These are phyloP conservation scores for Sclerotinia sclerotiorum DNA, from an alignment of 2,329 filamentous ascomycete species.

Conservation along the genomic window DNA sequence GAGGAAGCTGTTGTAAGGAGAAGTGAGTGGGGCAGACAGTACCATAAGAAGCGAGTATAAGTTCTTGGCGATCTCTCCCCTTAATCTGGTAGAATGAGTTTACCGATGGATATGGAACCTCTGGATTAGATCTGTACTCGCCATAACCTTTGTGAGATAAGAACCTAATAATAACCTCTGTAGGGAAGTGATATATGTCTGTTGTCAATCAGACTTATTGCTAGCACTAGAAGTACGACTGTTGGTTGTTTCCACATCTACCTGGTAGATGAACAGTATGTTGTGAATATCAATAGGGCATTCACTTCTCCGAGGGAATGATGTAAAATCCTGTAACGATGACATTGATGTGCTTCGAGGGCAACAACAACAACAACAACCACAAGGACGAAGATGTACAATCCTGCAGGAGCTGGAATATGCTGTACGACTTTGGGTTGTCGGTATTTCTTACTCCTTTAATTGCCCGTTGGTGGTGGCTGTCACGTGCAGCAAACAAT, in stretches of 20 bases:
- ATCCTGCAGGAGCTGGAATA: not conserved
- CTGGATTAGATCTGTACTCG: not conserved
- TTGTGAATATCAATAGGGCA: too few relatives aligned
- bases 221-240: too few relatives aligned
- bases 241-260: too few relatives aligned
- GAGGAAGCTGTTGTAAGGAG: not conserved
- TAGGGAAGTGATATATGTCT: not conserved
- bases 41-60: not conserved
- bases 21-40: not conserved
- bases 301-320: too few relatives aligned
- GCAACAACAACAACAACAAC: not conserved
- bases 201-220: too few relatives aligned
- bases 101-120: not conserved
- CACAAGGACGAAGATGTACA: not conserved
- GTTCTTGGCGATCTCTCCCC: not conserved
- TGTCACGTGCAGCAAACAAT: not conserved
- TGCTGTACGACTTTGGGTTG: not conserved
- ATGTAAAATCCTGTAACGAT: too few relatives aligned
- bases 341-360: too few relatives aligned
- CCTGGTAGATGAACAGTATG: too few relatives aligned
- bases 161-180: not conserved
- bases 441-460: not conserved
- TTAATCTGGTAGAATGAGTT: not conserved
- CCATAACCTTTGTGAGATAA: not conserved
- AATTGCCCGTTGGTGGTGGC: not conserved